phyloP scores from a whole-genome alignment of 2,329 filamentous ascomycete genomes.

The Aspergillus sp. region DNA sequence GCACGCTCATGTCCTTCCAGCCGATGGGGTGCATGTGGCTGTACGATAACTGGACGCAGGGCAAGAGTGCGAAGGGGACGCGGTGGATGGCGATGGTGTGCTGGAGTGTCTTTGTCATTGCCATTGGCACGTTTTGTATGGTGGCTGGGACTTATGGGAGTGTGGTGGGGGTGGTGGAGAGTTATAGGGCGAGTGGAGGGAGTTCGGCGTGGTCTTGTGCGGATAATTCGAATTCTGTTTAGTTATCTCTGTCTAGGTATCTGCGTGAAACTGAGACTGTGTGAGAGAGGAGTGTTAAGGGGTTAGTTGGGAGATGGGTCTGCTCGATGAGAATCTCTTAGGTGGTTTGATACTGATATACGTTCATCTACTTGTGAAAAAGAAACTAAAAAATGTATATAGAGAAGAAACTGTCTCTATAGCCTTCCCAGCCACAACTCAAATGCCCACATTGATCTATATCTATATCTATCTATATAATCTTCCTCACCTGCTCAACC shows the following conservation, averaged over 20 bases:
- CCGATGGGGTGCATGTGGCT: slow-evolving; percentile 22
- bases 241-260: neutral
- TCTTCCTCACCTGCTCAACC: neutral
- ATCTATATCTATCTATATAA: neutral
- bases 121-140: slow-evolving; percentile 44
- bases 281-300: too few relatives aligned
- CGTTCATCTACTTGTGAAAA: too few relatives aligned
- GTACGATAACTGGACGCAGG: slow-evolving; percentile 16
- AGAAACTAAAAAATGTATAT: neutral
- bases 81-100: slow-evolving; percentile 3
- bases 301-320: too few relatives aligned
- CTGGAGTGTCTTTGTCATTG: slow-evolving; percentile 3
- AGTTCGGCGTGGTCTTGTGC: slow-evolving; percentile 45
- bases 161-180: slow-evolving; percentile 41
- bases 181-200: slow-evolving; percentile 36
- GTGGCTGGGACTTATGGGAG: slow-evolving; percentile 49
- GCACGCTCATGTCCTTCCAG: slow-evolving; percentile 19
- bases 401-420: neutral
- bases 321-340: too few relatives aligned
- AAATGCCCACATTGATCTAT: neutral
- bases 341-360: too few relatives aligned
- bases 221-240: slow-evolving; percentile 38
- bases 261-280: too few relatives aligned
- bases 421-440: too few relatives aligned
- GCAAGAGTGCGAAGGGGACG: neutral